phyloP scores from a whole-genome alignment of 2,329 filamentous ascomycete species.

The Cryoendolithus antarcticus region DNA sequence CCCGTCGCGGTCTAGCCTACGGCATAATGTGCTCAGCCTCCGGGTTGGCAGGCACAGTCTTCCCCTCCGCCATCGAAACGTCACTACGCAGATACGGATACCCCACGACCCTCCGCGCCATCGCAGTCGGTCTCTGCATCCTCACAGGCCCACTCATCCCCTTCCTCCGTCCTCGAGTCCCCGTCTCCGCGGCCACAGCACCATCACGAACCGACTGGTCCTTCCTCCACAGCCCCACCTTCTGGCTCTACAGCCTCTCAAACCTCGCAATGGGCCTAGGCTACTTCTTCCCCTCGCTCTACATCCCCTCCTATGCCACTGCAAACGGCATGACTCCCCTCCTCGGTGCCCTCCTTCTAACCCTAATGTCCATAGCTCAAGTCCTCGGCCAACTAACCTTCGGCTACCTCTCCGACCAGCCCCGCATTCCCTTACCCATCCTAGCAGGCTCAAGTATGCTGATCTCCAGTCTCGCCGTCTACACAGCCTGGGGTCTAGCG shows the following conservation, averaged over 20 bases:
- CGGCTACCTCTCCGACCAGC: constrained; percentile 29
- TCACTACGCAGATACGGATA: constrained; percentile 16
- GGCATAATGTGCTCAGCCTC: constrained; percentile 14
- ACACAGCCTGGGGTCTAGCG: constrained; percentile 37
- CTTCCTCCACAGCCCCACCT: constrained; percentile 20
- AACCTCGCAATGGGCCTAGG: constrained; percentile 28
- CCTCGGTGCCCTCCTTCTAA: constrained; percentile 22
- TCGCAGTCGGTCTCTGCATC: constrained; percentile 14
- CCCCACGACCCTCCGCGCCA: constrained; percentile 12
- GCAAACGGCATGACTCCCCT: constrained; percentile 15
- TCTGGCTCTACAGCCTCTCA: constrained; percentile 22
- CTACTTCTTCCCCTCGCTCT: constrained; percentile 29
- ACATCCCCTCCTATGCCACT: constrained; percentile 25
- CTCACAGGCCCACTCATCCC: constrained; percentile 22
- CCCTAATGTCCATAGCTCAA: constrained; percentile 25
- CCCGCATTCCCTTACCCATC: constrained; percentile 8
- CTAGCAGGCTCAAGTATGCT: constrained; percentile 27
- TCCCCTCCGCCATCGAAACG: constrained; percentile 13
- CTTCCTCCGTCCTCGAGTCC: constrained; percentile 23
- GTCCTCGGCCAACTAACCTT: constrained; percentile 25
- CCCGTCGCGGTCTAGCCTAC: constrained; percentile 16
- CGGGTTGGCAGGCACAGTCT: constrained; percentile 13
- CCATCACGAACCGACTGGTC: constrained; percentile 18
- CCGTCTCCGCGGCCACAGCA: constrained; percentile 11
- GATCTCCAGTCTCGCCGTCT: constrained; percentile 30